These are phyloP conservation scores for Didymella glomerata DNA, from an alignment of 2,329 filamentous ascomycete genomes.

Conservation along the genomic window DNA sequence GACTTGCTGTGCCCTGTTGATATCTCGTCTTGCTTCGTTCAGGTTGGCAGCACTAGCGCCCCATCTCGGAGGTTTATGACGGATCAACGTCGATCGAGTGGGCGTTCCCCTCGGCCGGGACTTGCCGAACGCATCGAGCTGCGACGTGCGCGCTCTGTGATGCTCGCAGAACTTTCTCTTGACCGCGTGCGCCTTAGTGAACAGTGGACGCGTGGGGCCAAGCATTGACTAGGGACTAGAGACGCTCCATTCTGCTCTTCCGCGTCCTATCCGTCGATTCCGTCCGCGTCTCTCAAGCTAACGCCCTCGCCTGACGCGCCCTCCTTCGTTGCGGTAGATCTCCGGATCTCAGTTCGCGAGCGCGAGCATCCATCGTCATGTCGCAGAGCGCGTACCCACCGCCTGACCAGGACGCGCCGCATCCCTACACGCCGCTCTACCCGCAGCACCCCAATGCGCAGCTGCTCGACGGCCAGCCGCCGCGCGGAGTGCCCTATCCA, in stretches of 20 bases:
- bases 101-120: conserved; percentile 3
- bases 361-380: conserved; percentile 20
- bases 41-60: background rate
- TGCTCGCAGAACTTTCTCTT: conserved; percentile 8
- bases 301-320: conserved; percentile 16
- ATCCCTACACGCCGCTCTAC: conserved; percentile 22
- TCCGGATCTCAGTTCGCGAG: conserved; percentile 15
- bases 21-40: background rate
- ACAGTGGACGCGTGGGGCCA: conserved; percentile 3
- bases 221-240: background rate
- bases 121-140: conserved; percentile 13
- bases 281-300: conserved; percentile 12
- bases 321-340: conserved; percentile 12
- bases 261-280: conserved; percentile 2
- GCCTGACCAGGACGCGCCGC: conserved; percentile 20
- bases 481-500: conserved; percentile 13
- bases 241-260: background rate
- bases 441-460: conserved; percentile 22
- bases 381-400: conserved; percentile 21
- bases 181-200: conserved; percentile 3
- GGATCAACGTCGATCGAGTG: conserved; percentile 5
- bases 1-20: background rate
- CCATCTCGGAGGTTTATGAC: background rate
- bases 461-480: conserved; percentile 18
- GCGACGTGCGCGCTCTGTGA: conserved; percentile 5